phyloP scores from a whole-genome alignment of 2,329 filamentous ascomycete species.

The Colletotrichum incanum region DNA sequence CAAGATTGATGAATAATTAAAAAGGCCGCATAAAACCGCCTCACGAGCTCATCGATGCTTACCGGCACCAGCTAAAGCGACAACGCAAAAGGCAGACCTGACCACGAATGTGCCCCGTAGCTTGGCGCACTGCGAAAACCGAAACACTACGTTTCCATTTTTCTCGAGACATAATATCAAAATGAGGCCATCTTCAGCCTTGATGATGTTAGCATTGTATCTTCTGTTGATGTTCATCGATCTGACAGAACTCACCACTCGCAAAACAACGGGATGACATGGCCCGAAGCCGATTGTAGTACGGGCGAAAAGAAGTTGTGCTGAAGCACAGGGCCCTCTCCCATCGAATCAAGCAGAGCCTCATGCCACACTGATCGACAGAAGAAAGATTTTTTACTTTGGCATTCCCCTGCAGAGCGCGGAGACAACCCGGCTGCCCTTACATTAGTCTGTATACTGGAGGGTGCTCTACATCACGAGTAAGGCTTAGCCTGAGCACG shows the following conservation, averaged over 20 bases:
- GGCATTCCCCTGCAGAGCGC: background rate
- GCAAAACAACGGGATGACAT: background rate
- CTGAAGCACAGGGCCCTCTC: background rate
- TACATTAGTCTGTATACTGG: conserved; percentile 2
- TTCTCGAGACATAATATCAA: background rate
- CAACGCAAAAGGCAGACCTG: no score
- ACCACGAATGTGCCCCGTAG: background rate
- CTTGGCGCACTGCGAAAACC: background rate
- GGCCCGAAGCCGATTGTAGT: background rate
- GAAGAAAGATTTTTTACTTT: conserved; percentile 7
- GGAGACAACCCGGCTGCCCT: background rate
- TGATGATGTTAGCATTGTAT: conserved; percentile 1
- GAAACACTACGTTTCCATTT: background rate
- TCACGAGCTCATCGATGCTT: background rate
- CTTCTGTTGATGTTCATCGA: background rate
- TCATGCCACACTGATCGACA: conserved; percentile 23
- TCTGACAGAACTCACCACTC: conserved; percentile 3
- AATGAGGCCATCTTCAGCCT: background rate
- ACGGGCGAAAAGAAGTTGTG: background rate
- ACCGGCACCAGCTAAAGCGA: no score
- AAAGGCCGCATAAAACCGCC: background rate
- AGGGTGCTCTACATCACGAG: background rate
- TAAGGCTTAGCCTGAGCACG: background rate
- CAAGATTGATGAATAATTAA: background rate
- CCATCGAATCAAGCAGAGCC: conserved; percentile 12